A percentile compares a stretch with the other conserved stretches of the same genome.
phyloP scores from a whole-genome alignment of 1,284 basidiomycete species.

The Chalciporus piperatoides region DNA sequence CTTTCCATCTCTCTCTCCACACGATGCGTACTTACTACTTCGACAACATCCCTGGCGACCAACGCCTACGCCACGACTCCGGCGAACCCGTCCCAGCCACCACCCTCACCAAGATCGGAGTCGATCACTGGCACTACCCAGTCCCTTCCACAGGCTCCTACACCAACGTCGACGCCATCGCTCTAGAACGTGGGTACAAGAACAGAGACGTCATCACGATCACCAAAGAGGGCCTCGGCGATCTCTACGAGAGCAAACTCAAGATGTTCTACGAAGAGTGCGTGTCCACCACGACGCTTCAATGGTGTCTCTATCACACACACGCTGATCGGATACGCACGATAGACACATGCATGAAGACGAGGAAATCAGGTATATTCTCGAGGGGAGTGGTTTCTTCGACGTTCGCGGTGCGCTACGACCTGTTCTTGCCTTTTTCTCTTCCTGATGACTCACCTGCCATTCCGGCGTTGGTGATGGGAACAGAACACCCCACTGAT shows the following conservation, averaged over 20 bases:
- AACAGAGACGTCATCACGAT: conserved; percentile 76
- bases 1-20: background rate
- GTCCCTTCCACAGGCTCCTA: conserved; percentile 46
- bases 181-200: conserved; percentile 68
- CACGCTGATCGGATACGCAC: conserved; percentile 4
- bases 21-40: conserved; percentile 79
- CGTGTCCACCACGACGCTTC: conserved; percentile 20
- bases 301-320: too few relatives aligned
- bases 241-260: conserved; percentile 74
- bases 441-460: background rate
- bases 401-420: conserved; percentile 65
- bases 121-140: conserved; percentile 61
- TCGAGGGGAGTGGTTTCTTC: conserved; percentile 81
- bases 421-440: background rate
- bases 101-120: conserved; percentile 52
- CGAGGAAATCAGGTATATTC: conserved; percentile 86
- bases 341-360: conserved; percentile 85
- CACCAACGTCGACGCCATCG: conserved; percentile 57
- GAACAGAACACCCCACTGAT: conserved; percentile 51
- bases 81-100: conserved; percentile 47
- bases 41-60: conserved; percentile 74
- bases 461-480: background rate
- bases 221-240: conserved; percentile 71
- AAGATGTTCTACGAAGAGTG: conserved; percentile 80
- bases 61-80: conserved; percentile 72